Percentiles rank a stretch among this genome's conserved stretches.
Evolutionary conservation across 2,329 filamentous ascomycete genomes (phyloP).

Genomic region (Tolypocladium ophioglossoides): DNA sequence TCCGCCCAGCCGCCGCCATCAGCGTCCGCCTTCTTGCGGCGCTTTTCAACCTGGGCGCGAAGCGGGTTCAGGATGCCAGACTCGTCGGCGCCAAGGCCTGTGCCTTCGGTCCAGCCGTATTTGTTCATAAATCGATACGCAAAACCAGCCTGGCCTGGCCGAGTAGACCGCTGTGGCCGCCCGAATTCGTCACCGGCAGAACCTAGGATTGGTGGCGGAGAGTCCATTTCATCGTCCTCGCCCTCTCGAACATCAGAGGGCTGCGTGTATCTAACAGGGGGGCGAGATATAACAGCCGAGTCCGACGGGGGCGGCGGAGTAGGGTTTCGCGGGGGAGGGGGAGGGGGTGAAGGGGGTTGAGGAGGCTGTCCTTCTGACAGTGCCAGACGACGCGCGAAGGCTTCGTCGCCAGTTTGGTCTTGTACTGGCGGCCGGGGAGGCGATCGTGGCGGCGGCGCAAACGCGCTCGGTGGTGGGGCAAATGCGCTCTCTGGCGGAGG

Average conservation of each 20-base stretch:
- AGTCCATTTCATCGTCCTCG: conserved; percentile 30
- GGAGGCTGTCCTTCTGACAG: conserved; percentile 35
- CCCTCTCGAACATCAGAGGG: conserved; percentile 15
- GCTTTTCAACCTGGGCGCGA: conserved; percentile 74
- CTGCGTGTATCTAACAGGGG: conserved; percentile 61
- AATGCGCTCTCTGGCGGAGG: conserved; percentile 29
- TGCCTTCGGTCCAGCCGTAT: conserved; percentile 85
- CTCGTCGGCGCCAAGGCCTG: conserved; percentile 72
- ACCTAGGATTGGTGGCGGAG: conserved; percentile 36
- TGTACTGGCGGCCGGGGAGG: conserved; percentile 37
- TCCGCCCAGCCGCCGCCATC: conserved; percentile 70
- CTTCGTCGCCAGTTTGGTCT: conserved; percentile 58
- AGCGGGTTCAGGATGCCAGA: conserved; percentile 80
- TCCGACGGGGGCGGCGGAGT: conserved; percentile 27
- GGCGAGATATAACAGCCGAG: conserved; percentile 60
- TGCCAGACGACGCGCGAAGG: conserved; percentile 52
- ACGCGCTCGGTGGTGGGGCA: conserved; percentile 38
- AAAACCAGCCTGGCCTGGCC: conserved; percentile 74
- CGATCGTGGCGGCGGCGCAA: conserved; percentile 44
- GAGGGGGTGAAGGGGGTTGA: conserved; percentile 16
- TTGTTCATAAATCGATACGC: conserved; percentile 84
- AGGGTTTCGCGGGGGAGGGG: conserved; percentile 11
- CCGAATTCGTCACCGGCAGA: conserved; percentile 27
- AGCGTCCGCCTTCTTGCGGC: conserved; percentile 66
- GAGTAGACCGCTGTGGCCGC: conserved; percentile 41